Conservation (phyloP, 345 rosid genomes). For the Pistacia atlantica region DNA sequence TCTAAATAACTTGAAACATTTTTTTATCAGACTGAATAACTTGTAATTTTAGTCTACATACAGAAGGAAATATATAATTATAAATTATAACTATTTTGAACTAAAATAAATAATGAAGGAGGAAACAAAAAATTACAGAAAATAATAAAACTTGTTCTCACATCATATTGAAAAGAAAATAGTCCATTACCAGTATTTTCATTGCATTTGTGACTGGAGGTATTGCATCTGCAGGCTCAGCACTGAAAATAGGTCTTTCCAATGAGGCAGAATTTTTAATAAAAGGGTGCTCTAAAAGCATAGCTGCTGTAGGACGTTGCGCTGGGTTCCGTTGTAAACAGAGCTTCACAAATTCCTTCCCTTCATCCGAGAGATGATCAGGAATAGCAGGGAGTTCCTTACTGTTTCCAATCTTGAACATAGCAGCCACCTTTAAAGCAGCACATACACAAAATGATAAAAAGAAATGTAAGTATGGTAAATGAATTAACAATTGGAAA, state of each 20-base stretch:
- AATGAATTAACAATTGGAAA: background rate
- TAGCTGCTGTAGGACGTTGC: constrained; percentile 64
- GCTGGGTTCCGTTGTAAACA: constrained; percentile 71
- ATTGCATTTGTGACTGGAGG: constrained; percentile 46
- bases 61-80: no score
- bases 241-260: constrained; percentile 51
- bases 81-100: no score
- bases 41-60: no score
- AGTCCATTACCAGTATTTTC: constrained; percentile 54
- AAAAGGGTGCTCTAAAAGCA: constrained; percentile 70
- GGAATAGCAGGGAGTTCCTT: constrained; percentile 87
- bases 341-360: constrained; percentile 70
- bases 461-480: background rate
- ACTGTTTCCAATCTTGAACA: constrained; percentile 90
- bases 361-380: constrained; percentile 71
- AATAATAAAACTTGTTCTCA: no score
- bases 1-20: no score
- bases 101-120: no score
- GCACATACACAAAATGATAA: background rate
- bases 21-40: no score
- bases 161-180: background rate
- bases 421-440: constrained; percentile 61
- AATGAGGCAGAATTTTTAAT: constrained; percentile 54
- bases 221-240: constrained; percentile 43
- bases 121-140: no score